These are phyloP conservation scores for Coelastrella sp. DNA, from an alignment of 139 green algal genomes.

Conservation along the genomic window DNA sequence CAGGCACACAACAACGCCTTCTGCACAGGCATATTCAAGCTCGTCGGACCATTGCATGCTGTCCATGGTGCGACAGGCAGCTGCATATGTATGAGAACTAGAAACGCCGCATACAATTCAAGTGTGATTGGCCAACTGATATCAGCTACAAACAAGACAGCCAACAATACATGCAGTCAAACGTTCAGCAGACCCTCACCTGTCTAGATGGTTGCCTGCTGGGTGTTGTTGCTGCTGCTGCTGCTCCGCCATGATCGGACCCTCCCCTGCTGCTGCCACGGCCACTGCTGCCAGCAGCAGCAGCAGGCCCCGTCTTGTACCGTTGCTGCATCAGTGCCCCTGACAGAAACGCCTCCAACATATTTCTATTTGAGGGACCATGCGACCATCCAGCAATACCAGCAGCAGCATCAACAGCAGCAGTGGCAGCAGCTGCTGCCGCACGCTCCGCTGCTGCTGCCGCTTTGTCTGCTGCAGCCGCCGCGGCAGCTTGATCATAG, in stretches of 20 bases:
- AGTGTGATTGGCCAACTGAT: no score
- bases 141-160: no score
- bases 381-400: not conserved
- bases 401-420: constrained; percentile 18
- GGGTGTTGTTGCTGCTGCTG: not conserved
- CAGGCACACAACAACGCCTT: no score
- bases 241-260: not conserved
- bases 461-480: constrained; percentile 8
- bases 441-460: not conserved
- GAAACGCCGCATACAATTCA: no score
- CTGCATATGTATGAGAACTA: no score
- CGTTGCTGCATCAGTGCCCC: not conserved
- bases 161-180: not conserved
- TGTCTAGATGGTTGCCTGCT: not conserved
- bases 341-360: not conserved
- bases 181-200: not conserved
- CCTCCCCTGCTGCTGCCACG: not conserved
- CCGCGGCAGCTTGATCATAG: not conserved
- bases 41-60: no score
- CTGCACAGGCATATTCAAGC: no score
- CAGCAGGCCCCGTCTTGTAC: not conserved
- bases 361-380: not conserved
- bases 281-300: not conserved
- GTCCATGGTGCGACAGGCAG: no score
- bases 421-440: constrained; percentile 11